Base-by-base conservation (phyloP, 1,284 basidiomycete species). In the Cystobasidium slooffiae region DNA sequence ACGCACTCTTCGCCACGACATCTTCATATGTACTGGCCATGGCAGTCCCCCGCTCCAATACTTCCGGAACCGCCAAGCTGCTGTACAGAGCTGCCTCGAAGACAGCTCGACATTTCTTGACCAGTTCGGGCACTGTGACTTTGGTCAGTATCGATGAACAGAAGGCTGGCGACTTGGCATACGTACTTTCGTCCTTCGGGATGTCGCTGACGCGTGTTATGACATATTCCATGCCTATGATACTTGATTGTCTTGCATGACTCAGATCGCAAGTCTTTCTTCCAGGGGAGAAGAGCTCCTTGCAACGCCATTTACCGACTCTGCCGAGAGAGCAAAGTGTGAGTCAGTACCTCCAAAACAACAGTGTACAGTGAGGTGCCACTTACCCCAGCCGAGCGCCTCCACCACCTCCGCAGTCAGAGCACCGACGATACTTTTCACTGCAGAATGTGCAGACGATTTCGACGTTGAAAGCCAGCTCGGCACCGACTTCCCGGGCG, bases 251-350 rank as follows among this genome's bases (percentile, higher is more conserved):
- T 1, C 80, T 75, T 12, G 77, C 67, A 49, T 85, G 84, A 9
- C 81, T 81, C 7, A 85, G 77, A 20, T 79, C 79, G 75, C 84
- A 85, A 9, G 84, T 85, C 77, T 84, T 83, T 39, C 84, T 79
- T 4, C 82, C 82, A 3, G 79, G 80, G 52, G 81, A 81, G 78
- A 85, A 85, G 41, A 84, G 81, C 75, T 84, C 82, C 76, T 84
- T 84, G 64, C 81, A 81, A 14, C 84, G 78, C 84, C 84, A 85
- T 78, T 84, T 85, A 6, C 84, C 84, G 31, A 84, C 84, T 0
- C 84, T 74, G 24, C 37, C 18, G 20, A 10, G 24, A 53, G 43
- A 31, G 20, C 9, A 16, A 7, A n/a, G 10, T 14, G 44, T 65
- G 18, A 59, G 20, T 47, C 24, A 49, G 59, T 43, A 31, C n/a